These are phyloP conservation scores for Solanum hybrid DNA, from an alignment of 305 asterid genomes.

Conservation along the genomic window DNA sequence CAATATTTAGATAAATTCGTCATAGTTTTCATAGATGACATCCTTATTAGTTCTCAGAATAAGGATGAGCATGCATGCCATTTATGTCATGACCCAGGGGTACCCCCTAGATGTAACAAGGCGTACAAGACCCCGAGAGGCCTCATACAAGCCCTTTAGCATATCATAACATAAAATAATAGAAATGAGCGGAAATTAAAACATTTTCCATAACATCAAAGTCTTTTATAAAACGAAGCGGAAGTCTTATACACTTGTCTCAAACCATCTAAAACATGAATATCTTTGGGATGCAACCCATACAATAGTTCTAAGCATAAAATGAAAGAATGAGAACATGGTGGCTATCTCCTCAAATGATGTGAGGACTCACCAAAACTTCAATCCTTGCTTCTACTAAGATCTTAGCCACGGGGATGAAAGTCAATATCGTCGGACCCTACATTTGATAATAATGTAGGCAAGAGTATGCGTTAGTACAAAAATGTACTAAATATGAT, in stretches of 20 bases:
- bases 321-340: no score
- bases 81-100: background rate
- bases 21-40: background rate
- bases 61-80: background rate
- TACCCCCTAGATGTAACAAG: background rate
- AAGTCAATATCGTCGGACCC: background rate
- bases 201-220: no score
- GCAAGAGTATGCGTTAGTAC: background rate
- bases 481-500: background rate
- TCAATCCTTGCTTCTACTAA: background rate
- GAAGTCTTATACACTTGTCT: no score
- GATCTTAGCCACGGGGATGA: background rate
- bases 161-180: background rate
- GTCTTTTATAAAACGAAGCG: no score
- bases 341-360: no score
- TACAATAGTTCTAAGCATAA: no score
- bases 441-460: background rate
- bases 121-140: background rate
- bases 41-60: background rate
- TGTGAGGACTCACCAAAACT: background rate
- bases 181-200: background rate
- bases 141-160: background rate
- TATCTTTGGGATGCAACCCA: no score
- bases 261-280: no score
- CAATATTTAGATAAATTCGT: background rate